Percentiles rank a stretch among this genome's conserved stretches.
These are phyloP conservation scores for Suillus spraguei DNA, from an alignment of 768 basidiomycete species.

Conservation along the genomic window DNA sequence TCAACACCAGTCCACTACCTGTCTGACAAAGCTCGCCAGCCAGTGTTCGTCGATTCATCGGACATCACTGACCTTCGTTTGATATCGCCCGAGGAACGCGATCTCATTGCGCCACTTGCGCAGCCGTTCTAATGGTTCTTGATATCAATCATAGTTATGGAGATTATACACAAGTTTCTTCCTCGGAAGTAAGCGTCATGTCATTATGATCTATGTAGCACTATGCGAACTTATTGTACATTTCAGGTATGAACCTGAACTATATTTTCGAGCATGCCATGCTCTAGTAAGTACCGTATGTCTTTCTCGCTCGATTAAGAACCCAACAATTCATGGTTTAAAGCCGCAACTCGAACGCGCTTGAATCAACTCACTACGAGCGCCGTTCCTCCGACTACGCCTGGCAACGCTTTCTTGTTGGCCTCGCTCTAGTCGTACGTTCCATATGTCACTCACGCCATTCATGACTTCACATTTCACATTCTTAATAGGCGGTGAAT, in stretches of 20 bases:
- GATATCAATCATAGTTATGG: slow-evolving; percentile 56
- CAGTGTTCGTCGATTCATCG: slow-evolving; percentile 20
- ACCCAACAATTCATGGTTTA: slow-evolving; percentile 2
- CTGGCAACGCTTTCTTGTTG: slow-evolving; percentile 67
- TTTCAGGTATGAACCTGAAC: slow-evolving; percentile 30
- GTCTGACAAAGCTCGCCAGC: slow-evolving; percentile 19
- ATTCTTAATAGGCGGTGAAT: slow-evolving; percentile 47
- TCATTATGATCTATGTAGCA: background rate
- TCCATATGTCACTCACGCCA: slow-evolving; percentile 6
- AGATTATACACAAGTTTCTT: slow-evolving; percentile 75
- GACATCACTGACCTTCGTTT: slow-evolving; percentile 8
- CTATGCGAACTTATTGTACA: slow-evolving; percentile 3
- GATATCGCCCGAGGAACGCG: slow-evolving; percentile 13
- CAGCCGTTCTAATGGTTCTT: slow-evolving; percentile 1
- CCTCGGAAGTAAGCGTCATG: slow-evolving; percentile 52
- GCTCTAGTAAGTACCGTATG: slow-evolving; percentile 38
- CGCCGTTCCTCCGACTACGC: slow-evolving; percentile 73
- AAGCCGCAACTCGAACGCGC: slow-evolving; percentile 65
- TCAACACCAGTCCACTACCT: slow-evolving; percentile 21
- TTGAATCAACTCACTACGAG: slow-evolving; percentile 64
- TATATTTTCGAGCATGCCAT: slow-evolving; percentile 47
- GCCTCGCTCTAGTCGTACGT: slow-evolving; percentile 62
- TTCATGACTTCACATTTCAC: slow-evolving; percentile 3
- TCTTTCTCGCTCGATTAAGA: background rate
- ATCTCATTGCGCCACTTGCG: background rate